Percentiles rank a stretch among this genome's conserved stretches.
Conservation (phyloP, 176 grass and related monocot genomes). For the Musa acuminata region DNA sequence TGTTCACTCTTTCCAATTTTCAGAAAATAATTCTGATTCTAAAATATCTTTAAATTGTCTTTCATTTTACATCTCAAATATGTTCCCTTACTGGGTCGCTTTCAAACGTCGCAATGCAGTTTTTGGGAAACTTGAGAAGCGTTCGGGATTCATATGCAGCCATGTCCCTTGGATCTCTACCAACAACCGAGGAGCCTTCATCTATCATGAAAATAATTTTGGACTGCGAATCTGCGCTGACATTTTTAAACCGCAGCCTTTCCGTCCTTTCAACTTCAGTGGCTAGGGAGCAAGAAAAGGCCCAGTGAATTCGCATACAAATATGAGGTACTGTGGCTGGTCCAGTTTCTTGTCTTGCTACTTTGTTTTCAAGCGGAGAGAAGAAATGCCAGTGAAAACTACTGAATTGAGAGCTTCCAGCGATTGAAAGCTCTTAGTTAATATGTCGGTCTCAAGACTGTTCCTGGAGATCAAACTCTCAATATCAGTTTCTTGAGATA, state of each 20-base stretch:
- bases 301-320: constrained; percentile 27
- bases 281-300: constrained; percentile 65
- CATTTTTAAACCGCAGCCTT: constrained; percentile 89
- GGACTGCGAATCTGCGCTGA: constrained; percentile 88
- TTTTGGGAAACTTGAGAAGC: constrained; percentile 82
- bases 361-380: too few species aligned
- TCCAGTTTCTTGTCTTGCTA: too few species aligned
- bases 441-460: too few species aligned
- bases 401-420: too few species aligned
- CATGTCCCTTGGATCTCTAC: constrained; percentile 67
- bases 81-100: not conserved
- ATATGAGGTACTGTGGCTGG: not conserved
- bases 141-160: constrained; percentile 75
- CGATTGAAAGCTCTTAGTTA: too few species aligned
- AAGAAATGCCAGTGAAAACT: too few species aligned
- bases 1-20: too few species aligned
- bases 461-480: too few species aligned
- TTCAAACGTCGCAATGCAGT: constrained; percentile 33
- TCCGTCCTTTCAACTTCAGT: constrained; percentile 91
- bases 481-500: too few species aligned
- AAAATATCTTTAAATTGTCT: too few species aligned
- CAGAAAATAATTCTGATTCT: too few species aligned
- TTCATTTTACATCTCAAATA: not conserved
- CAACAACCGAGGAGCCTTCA: constrained; percentile 63
- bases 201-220: constrained; percentile 82